Conservation (phyloP, 2,329 filamentous ascomycete species). For the Hymenoscyphus infarciens region DNA sequence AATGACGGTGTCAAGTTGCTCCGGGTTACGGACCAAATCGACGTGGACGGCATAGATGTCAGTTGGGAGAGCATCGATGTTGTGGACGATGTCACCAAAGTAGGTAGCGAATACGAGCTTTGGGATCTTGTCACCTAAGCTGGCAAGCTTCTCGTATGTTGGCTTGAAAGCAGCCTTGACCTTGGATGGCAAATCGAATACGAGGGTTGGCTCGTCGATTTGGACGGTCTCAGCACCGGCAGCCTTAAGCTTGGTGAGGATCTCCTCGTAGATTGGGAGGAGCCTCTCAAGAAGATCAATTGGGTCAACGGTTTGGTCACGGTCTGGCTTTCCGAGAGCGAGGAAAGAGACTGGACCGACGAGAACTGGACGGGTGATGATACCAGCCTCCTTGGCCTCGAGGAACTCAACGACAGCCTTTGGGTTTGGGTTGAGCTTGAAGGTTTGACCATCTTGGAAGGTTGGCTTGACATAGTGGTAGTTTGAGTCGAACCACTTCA, state of each 20-base stretch:
- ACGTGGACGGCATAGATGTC: constrained; percentile 83
- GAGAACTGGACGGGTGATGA: constrained; percentile 87
- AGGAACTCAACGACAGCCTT: constrained; percentile 94
- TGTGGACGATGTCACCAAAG: constrained; percentile 99
- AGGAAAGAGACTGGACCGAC: constrained; percentile 97
- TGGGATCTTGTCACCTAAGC: constrained; percentile 75
- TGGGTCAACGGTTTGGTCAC: constrained; percentile 86
- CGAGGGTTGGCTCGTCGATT: constrained; percentile 96
- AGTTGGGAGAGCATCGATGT: constrained; percentile 83
- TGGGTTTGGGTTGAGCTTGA: constrained; percentile 81
- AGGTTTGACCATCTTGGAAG: constrained; percentile 92
- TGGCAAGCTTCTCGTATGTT: constrained; percentile 83
- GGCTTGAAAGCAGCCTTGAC: constrained; percentile 98
- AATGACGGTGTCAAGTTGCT: constrained; percentile 87
- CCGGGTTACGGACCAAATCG: constrained; percentile 95
- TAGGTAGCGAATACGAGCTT: constrained; percentile 92
- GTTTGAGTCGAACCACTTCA: constrained; percentile 99
- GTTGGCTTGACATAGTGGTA: constrained; percentile 99
- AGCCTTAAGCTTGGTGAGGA: constrained; percentile 88
- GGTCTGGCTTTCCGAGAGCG: constrained; percentile 95
- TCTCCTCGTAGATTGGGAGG: constrained; percentile 88
- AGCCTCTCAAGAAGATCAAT: constrained; percentile 93
- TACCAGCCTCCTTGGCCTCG: constrained; percentile 96
- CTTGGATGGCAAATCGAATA: constrained; percentile 87
- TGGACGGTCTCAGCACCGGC: constrained; percentile 95